Evolutionary conservation across 2,329 filamentous ascomycete species (phyloP).

Genomic region (Zasmidium cellare): DNA sequence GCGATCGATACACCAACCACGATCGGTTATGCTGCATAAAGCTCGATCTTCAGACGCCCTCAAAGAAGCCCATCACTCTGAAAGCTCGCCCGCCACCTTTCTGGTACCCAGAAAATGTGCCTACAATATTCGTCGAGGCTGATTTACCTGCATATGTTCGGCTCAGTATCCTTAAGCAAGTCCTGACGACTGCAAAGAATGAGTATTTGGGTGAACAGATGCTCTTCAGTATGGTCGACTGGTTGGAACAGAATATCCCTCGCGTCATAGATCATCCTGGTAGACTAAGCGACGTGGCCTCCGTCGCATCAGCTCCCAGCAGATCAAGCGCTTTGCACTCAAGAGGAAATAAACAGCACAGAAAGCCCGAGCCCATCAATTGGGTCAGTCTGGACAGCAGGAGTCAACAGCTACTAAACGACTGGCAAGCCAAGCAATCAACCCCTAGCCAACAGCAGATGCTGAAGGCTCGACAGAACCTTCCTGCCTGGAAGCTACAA

Average conservation of each 20-base stretch:
- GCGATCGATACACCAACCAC: constrained; percentile 62
- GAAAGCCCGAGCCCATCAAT: constrained; percentile 57
- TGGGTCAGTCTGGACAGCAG: constrained; percentile 60
- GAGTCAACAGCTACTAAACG: constrained; percentile 59
- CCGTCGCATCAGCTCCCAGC: constrained; percentile 64
- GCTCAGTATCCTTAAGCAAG: constrained; percentile 79
- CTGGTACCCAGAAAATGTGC: constrained; percentile 68
- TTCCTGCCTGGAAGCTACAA: constrained; percentile 86
- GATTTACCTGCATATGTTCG: constrained; percentile 88
- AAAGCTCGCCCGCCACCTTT: constrained; percentile 70
- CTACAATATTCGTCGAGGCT: constrained; percentile 67
- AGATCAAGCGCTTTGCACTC: constrained; percentile 6
- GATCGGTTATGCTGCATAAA: constrained; percentile 66
- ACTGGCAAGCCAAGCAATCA: constrained; percentile 70
- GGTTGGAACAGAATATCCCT: constrained; percentile 83
- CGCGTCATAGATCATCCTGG: constrained; percentile 83
- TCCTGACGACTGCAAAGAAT: constrained; percentile 68
- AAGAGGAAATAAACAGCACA: constrained; percentile 32
- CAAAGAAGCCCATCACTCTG: constrained; percentile 49
- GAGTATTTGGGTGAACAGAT: constrained; percentile 81
- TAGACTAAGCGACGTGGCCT: constrained; percentile 77
- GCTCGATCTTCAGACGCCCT: constrained; percentile 53
- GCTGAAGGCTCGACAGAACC: constrained; percentile 66
- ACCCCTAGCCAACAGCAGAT: constrained; percentile 70
- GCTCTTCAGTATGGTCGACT: constrained; percentile 87